Percentiles rank a stretch among this genome's conserved stretches.
Evolutionary conservation across 352 stramenopile genomes (phyloP).

Genomic region (Pythium dissimile): DNA sequence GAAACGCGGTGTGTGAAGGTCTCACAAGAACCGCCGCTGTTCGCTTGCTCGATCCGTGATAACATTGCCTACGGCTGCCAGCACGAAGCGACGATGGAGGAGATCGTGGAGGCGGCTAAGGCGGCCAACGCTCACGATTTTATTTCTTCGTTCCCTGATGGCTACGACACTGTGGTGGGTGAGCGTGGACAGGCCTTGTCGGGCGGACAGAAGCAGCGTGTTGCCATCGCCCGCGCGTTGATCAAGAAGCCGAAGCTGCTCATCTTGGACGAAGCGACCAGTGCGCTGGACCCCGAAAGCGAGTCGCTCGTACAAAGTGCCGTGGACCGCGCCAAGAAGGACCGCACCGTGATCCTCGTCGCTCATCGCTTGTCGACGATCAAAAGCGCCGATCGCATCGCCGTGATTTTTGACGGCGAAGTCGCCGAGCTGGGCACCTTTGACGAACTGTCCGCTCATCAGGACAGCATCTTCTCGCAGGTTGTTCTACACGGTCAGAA

Average conservation of each 20-base stretch:
- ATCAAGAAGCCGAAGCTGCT: conserved; percentile 76
- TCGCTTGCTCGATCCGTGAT: conserved; percentile 69
- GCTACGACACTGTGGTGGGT: conserved; percentile 76
- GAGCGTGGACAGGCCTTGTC: conserved; percentile 70
- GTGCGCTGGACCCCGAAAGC: conserved; percentile 71
- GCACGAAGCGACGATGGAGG: conserved; percentile 43
- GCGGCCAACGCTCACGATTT: conserved; percentile 77
- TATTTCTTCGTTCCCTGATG: conserved; percentile 69
- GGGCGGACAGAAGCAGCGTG: conserved; percentile 78
- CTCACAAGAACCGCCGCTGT: conserved; percentile 67
- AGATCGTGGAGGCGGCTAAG: conserved; percentile 61
- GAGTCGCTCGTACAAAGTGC: conserved; percentile 79
- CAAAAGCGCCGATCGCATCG: conserved; percentile 88
- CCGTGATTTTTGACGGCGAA: conserved; percentile 84
- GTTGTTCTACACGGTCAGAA: conserved; percentile 68
- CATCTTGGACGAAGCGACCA: conserved; percentile 77
- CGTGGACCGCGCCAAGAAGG: conserved; percentile 66
- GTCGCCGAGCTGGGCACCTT: conserved; percentile 87
- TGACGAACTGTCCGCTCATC: conserved; percentile 45
- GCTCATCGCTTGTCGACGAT: conserved; percentile 96
- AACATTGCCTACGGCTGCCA: conserved; percentile 77
- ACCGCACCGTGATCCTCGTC: conserved; percentile 96
- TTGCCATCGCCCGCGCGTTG: conserved; percentile 69
- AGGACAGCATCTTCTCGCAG: conserved; percentile 71
- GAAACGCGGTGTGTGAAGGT: conserved; percentile 22